phyloP scores from a whole-genome alignment of 2,329 filamentous ascomycete species.

The Nectriaceae sp. region DNA sequence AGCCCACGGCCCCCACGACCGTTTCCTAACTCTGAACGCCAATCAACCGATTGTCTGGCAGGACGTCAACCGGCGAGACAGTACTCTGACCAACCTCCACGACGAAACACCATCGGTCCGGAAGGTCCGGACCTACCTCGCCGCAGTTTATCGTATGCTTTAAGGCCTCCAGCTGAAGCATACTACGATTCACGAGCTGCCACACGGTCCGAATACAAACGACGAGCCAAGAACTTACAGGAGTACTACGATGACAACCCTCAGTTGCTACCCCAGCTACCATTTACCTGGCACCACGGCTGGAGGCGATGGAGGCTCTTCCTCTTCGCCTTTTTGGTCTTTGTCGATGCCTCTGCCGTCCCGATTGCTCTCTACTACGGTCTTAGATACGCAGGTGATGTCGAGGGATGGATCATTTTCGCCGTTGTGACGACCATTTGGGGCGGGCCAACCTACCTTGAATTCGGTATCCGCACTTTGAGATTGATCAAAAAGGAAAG shows the following conservation, averaged over 20 bases:
- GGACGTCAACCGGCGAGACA: slow-evolving; percentile 16
- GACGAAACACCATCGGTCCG: slow-evolving; percentile 16
- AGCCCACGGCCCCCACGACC: slow-evolving; percentile 10
- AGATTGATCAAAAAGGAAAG: slow-evolving; percentile 51
- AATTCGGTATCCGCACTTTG: slow-evolving; percentile 51
- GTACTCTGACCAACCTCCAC: slow-evolving; percentile 3
- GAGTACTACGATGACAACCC: slow-evolving; percentile 44
- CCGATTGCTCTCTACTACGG: slow-evolving; percentile 56
- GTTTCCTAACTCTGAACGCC: slow-evolving; percentile 17
- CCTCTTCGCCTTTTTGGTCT: slow-evolving; percentile 49
- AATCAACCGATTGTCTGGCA: slow-evolving; percentile 16
- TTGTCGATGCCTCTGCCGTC: slow-evolving; percentile 45
- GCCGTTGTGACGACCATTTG: slow-evolving; percentile 57
- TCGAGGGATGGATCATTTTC: slow-evolving; percentile 47
- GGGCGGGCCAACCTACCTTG: slow-evolving; percentile 55
- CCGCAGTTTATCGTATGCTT: slow-evolving; percentile 38
- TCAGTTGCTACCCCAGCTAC: slow-evolving; percentile 40
- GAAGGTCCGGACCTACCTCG: slow-evolving; percentile 25
- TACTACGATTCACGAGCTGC: slow-evolving; percentile 44
- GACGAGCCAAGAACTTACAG: slow-evolving; percentile 37
- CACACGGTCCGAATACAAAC: slow-evolving; percentile 35
- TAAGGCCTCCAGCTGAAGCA: slow-evolving; percentile 34
- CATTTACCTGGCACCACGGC: slow-evolving; percentile 44
- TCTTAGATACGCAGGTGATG: slow-evolving; percentile 43
- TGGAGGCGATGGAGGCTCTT: slow-evolving; percentile 45